Conservation (phyloP, 495 filamentous ascomycete genomes). For the Talaromyces ruber region DNA sequence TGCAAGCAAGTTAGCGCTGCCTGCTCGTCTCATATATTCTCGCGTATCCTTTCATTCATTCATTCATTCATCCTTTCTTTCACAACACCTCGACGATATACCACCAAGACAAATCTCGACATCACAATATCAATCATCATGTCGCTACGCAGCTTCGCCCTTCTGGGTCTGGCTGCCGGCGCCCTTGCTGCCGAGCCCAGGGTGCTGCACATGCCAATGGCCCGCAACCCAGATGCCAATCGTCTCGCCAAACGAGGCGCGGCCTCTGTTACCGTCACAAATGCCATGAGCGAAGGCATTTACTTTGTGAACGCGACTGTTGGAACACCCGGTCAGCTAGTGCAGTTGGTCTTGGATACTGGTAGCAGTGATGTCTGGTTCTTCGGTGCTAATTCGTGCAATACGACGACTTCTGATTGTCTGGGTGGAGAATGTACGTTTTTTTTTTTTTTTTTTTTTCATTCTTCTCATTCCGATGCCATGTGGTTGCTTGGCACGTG, state of each 20-base stretch:
- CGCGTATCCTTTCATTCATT: not conserved
- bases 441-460: not conserved
- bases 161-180: not conserved
- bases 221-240: not conserved
- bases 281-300: slow-evolving; percentile 30
- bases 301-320: slow-evolving; percentile 58
- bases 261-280: slow-evolving; percentile 51
- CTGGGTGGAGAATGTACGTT: slow-evolving; percentile 3
- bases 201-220: slow-evolving; percentile 5
- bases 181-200: slow-evolving; percentile 2
- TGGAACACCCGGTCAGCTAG: slow-evolving; percentile 49
- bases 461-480: not conserved
- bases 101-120: too few species aligned
- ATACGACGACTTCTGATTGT: not conserved
- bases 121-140: not conserved
- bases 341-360: slow-evolving; percentile 57
- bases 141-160: slow-evolving; percentile 2
- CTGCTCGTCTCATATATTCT: not conserved
- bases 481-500: not conserved
- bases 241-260: not conserved
- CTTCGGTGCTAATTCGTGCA: slow-evolving; percentile 12
- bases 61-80: not conserved
- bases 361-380: slow-evolving; percentile 74
- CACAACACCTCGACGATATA: not conserved
- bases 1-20: not conserved